Percentiles rank a stretch among this genome's conserved stretches.
Evolutionary conservation across 306 rosid species (phyloP).

Genomic region (Vigna angularis): DNA sequence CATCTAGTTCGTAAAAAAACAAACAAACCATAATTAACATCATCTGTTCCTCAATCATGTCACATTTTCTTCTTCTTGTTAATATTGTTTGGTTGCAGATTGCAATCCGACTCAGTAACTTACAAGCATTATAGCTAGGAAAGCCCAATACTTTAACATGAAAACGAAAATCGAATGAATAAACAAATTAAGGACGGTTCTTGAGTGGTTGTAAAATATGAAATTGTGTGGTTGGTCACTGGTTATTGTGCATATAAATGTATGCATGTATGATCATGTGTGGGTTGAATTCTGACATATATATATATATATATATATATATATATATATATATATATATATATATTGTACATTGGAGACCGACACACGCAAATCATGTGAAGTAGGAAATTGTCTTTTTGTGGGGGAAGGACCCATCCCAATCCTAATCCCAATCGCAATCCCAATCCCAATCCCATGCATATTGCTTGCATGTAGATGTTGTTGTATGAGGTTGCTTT

Average conservation of each 20-base stretch:
- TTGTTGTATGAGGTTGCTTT: conserved; percentile 28
- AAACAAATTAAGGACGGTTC: neutral
- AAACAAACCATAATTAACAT: neutral
- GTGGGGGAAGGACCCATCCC: conserved; percentile 29
- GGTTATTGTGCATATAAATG: neutral
- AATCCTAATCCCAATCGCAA: neutral
- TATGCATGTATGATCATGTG: neutral
- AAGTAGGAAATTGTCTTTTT: conserved; percentile 32
- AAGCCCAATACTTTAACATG: neutral
- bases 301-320: neutral
- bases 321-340: neutral
- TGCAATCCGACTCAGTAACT: neutral
- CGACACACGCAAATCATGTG: conserved; percentile 62
- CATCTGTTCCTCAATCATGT: neutral
- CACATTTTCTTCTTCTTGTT: neutral
- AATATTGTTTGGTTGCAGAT: neutral
- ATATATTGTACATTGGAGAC: conserved; percentile 39
- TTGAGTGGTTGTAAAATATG: neutral
- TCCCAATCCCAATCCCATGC: conserved; percentile 40
- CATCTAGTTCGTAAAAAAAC: neutral
- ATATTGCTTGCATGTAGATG: conserved; percentile 24
- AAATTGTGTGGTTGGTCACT: neutral
- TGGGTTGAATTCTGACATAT: neutral
- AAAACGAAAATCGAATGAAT: neutral
- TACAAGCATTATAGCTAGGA: neutral